These are phyloP conservation scores for Phytopythium vexans DNA, from an alignment of 352 stramenopile genomes.

Conservation along the genomic window DNA sequence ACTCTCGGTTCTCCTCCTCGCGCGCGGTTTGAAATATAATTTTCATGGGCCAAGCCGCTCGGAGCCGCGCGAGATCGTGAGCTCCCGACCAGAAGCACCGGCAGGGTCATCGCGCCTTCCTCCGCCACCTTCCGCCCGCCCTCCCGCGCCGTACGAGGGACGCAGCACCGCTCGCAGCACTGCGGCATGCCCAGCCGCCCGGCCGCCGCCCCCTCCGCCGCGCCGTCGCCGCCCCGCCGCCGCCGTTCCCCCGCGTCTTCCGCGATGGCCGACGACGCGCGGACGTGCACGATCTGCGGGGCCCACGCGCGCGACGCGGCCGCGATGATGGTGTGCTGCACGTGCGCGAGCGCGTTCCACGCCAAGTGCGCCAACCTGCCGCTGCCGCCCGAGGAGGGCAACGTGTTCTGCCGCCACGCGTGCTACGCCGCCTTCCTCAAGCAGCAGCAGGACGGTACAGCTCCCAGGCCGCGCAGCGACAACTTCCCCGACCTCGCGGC, in stretches of 20 bases:
- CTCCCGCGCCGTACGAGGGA: too few relatives aligned
- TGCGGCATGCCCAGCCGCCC: slow-evolving; percentile 15
- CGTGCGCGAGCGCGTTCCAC: slow-evolving; percentile 55
- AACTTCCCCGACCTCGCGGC: slow-evolving; percentile 41
- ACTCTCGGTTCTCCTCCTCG: too few relatives aligned
- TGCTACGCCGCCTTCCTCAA: slow-evolving; percentile 58
- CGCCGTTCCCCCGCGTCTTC: neutral
- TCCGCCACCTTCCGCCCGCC: neutral
- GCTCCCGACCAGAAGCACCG: too few relatives aligned
- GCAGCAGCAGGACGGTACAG: slow-evolving; percentile 8
- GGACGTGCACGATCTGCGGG: slow-evolving; percentile 25
- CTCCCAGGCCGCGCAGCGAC: slow-evolving; percentile 16
- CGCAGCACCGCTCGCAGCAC: slow-evolving; percentile 2
- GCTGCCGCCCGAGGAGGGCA: slow-evolving; percentile 55
- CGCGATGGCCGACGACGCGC: neutral
- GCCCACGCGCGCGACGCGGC: slow-evolving; percentile 6
- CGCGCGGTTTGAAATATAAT: too few relatives aligned
- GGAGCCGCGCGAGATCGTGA: too few relatives aligned
- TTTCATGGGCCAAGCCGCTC: too few relatives aligned
- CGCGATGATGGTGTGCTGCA: slow-evolving; percentile 48
- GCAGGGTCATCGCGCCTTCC: neutral
- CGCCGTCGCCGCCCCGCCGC: neutral
- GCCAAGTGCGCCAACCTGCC: slow-evolving; percentile 60
- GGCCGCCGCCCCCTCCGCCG: slow-evolving; percentile 8
- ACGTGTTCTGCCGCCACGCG: slow-evolving; percentile 61